These are phyloP conservation scores for Chalciporus piperatus DNA, from an alignment of 768 basidiomycete genomes.

Conservation along the genomic window DNA sequence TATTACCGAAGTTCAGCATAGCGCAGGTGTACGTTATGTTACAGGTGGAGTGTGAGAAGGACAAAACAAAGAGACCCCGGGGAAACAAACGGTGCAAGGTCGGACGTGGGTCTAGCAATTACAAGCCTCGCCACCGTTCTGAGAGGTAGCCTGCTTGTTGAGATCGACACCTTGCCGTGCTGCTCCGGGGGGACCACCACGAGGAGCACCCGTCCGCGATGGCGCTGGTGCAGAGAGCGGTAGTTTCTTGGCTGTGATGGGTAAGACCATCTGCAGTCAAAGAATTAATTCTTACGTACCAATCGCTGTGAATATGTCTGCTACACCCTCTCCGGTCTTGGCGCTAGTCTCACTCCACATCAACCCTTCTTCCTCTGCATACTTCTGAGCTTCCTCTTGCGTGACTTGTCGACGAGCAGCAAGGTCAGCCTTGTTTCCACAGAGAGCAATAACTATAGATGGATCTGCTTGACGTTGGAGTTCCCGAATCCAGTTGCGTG, in stretches of 20 bases:
- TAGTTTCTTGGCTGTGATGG: slow-evolving; percentile 74
- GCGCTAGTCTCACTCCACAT: slow-evolving; percentile 94
- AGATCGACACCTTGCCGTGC: slow-evolving; percentile 73
- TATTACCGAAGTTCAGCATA: slow-evolving; percentile 30
- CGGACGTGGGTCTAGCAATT: slow-evolving; percentile 55
- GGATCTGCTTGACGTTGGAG: slow-evolving; percentile 97
- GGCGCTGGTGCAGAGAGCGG: slow-evolving; percentile 75
- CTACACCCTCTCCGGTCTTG: slow-evolving; percentile 83
- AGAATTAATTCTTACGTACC: slow-evolving; percentile 45
- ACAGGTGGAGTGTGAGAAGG: slow-evolving; percentile 23
- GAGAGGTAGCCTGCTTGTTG: slow-evolving; percentile 57
- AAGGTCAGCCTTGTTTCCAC: slow-evolving; percentile 93
- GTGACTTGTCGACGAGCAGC: slow-evolving; percentile 80
- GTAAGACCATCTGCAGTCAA: background rate
- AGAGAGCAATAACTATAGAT: slow-evolving; percentile 92
- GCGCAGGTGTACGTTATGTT: slow-evolving; percentile 27
- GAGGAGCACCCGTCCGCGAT: slow-evolving; percentile 51
- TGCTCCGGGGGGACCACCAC: slow-evolving; percentile 48
- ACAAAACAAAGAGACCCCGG: slow-evolving; percentile 12
- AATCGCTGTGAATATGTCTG: slow-evolving; percentile 83
- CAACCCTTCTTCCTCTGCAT: slow-evolving; percentile 86
- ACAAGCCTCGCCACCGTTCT: slow-evolving; percentile 61
- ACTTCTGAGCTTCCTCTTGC: slow-evolving; percentile 88
- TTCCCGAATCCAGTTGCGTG: slow-evolving; percentile 93
- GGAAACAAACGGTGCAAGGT: slow-evolving; percentile 1